Evolutionary conservation across 495 filamentous ascomycete genomes (phyloP).

Genomic region (Aspergillus nanangensis): DNA sequence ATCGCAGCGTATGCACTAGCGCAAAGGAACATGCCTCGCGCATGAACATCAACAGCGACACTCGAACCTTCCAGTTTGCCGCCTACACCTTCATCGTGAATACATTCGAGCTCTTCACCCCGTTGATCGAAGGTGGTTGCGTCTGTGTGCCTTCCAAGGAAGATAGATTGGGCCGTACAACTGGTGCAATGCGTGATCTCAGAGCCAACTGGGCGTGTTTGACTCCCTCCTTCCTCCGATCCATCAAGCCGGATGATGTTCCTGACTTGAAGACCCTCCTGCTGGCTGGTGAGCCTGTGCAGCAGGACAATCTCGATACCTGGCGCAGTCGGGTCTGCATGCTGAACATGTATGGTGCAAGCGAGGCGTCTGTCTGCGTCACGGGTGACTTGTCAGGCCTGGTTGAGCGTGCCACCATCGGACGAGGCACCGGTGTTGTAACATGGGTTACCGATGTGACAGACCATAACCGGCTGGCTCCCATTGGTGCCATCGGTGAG

Average conservation of each 20-base stretch:
- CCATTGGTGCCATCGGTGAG: constrained; percentile 43
- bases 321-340: constrained; percentile 13
- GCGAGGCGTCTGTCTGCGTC: constrained; percentile 24
- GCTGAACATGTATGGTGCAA: constrained; percentile 32
- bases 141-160: constrained; percentile 29
- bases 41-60: constrained; percentile 28
- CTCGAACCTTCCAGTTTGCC: constrained; percentile 54
- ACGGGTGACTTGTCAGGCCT: constrained; percentile 4
- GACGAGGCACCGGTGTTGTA: constrained; percentile 9
- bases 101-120: constrained; percentile 24
- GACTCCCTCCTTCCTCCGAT: constrained; percentile 25
- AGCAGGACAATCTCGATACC: constrained; percentile 7
- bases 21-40: constrained; percentile 31
- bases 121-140: constrained; percentile 28
- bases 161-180: constrained; percentile 16
- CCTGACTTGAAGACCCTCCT: constrained; percentile 20
- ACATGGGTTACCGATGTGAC: constrained; percentile 38
- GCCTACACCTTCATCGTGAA: constrained; percentile 29
- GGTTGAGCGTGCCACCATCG: constrained; percentile 27
- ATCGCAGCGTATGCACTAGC: constrained; percentile 25
- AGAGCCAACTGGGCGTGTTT: constrained; percentile 18
- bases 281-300: constrained; percentile 18
- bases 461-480: constrained; percentile 24
- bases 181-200: constrained; percentile 18
- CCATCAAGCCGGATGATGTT: constrained; percentile 27